Evolutionary conservation across 2,329 filamentous ascomycete species (phyloP), one percentile per base, ranked within the genome.

Genomic region (Periconia macrospinosa): DNA sequence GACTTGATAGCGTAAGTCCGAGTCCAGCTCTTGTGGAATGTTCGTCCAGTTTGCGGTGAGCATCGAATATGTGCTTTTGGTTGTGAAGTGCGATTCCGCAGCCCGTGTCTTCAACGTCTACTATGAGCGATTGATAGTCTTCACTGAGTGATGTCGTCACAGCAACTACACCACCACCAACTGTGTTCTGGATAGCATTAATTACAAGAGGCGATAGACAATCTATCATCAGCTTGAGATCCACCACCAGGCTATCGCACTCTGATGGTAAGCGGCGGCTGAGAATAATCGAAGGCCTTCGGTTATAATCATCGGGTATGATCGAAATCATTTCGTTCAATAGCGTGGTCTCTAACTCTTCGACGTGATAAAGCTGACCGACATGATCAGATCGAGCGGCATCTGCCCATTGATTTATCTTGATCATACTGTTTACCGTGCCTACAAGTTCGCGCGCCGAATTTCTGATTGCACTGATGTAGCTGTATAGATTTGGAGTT

Each of bases 351-450:
- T 76, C 75, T 10, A 77, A 57, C 20, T 66, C 60, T 0, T 60
- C 59, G 2, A 74, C 58, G 27, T 66, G 70, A 18, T 72, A 62
- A 0, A 74, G 61, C 2, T 56, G 51, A 3, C 59, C 49, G 3
- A 61, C 49, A 11, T 60, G 62, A 42, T 63, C 55, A 2, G 64
- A 53, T 42, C 64, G 58, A 3, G 64, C 66, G 11, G 70, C 60
- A 7, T 68, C 69, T 1, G 75, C 70, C 76, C 76, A 79, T 9
- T 72, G 64, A 43, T 74, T 74, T 17, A 75, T 57, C 1, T 74
- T 79, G 30, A 80, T 73, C 59, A 80, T 73, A 46, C 68, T 78
- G 46, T 79, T 79, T 30, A 79, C 74, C 0, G 74, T 79, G 1
- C 73, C 74, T 52, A 78, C 78, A 2, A 79, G 61, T 18, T 78